A percentile compares a stretch with the other conserved stretches of the same genome.
These are phyloP conservation scores for Jatropha curcas DNA, from an alignment of 345 rosid genomes.

Conservation along the genomic window DNA sequence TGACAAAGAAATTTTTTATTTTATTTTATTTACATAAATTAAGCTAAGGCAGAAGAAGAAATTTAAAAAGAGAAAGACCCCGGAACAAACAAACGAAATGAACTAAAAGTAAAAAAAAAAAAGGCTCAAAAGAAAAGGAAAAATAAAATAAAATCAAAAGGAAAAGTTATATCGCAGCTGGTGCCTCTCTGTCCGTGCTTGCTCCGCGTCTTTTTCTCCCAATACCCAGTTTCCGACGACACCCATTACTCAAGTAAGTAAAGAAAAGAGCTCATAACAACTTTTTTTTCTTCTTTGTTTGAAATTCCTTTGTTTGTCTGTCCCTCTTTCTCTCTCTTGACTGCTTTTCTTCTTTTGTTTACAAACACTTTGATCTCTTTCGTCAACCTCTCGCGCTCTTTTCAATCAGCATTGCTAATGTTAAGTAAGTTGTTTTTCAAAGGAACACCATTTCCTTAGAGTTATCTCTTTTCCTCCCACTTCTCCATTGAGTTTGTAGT, in stretches of 20 bases:
- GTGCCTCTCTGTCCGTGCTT: slow-evolving; percentile 2
- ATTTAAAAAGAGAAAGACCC: not conserved
- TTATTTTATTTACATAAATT: no score
- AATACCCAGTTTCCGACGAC: slow-evolving; percentile 15
- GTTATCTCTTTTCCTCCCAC: not conserved
- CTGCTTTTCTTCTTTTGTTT: not conserved
- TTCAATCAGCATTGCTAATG: slow-evolving; percentile 9
- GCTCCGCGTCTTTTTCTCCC: not conserved
- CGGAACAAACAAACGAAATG: not conserved
- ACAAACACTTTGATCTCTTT: not conserved
- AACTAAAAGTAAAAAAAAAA: not conserved
- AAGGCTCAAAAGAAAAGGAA: not conserved
- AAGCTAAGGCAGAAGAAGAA: not conserved
- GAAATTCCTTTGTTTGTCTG: no score
- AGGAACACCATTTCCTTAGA: not conserved
- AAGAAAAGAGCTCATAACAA: not conserved
- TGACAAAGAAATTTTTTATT: no score
- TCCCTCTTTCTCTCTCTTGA: not conserved
- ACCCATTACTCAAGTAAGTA: not conserved
- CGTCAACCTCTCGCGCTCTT: not conserved
- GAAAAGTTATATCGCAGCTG: not conserved
- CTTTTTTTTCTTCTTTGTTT: not conserved
- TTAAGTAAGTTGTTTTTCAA: not conserved
- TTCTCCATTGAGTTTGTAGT: not conserved
- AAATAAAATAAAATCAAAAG: not conserved